These are phyloP conservation scores for Adansonia grandidieri DNA, from an alignment of 441 rosid genomes.

Conservation along the genomic window DNA sequence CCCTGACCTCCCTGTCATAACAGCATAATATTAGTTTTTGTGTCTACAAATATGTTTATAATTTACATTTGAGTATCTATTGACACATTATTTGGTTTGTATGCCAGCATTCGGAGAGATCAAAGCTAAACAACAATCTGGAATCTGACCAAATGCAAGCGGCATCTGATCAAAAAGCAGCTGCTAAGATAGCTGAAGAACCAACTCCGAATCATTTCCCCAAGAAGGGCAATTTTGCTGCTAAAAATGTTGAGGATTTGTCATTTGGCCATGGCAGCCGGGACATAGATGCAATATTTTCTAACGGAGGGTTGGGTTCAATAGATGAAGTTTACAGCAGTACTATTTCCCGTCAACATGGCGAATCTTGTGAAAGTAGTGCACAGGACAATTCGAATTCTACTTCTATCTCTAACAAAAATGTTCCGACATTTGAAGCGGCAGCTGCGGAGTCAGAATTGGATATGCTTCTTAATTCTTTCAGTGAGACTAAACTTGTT, in stretches of 20 bases:
- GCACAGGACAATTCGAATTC: constrained; percentile 18
- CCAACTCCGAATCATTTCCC: constrained; percentile 29
- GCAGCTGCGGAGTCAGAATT: constrained; percentile 69
- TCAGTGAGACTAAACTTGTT: constrained; percentile 38
- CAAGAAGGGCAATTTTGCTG: constrained; percentile 28
- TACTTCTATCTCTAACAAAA: constrained; percentile 11
- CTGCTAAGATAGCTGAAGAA: constrained; percentile 29
- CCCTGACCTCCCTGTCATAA: background rate
- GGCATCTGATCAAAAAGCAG: constrained; percentile 19
- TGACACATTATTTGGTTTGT: constrained; percentile 11
- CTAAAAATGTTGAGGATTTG: constrained; percentile 14
- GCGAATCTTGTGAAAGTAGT: constrained; percentile 29
- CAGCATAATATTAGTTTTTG: background rate
- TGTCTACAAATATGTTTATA: background rate
- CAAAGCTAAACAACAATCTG: constrained; percentile 28
- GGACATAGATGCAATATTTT: constrained; percentile 16
- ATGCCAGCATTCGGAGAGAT: constrained; percentile 38
- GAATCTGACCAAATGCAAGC: constrained; percentile 36
- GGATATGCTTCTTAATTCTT: constrained; percentile 66
- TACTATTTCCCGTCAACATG: constrained; percentile 23
- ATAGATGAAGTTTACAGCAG: constrained; percentile 34
- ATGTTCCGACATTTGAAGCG: constrained; percentile 34
- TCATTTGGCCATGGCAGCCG: constrained; percentile 17
- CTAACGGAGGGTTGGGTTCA: constrained; percentile 26
- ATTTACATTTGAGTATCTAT: background rate